These are phyloP conservation scores for Fraxinus albicans DNA, from an alignment of 305 asterid species.

Conservation along the genomic window DNA sequence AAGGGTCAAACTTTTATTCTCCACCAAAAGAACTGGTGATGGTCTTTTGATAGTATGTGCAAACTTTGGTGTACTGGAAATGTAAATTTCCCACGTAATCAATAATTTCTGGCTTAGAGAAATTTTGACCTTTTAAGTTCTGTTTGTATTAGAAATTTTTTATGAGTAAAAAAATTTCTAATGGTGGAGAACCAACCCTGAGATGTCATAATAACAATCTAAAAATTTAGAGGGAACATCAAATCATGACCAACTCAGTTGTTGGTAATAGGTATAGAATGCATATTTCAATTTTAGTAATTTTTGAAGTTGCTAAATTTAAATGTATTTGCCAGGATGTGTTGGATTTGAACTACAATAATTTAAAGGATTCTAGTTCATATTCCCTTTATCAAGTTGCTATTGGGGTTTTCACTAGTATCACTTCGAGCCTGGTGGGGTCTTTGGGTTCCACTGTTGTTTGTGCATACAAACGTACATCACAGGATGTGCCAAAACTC, in stretches of 20 bases:
- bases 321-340: conserved; percentile 42
- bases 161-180: neutral
- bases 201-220: neutral
- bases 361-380: conserved; percentile 36
- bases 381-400: conserved; percentile 65
- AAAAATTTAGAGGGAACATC: neutral
- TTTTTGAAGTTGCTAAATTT: conserved; percentile 15
- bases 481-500: conserved; percentile 32
- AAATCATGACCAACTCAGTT: neutral
- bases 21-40: neutral
- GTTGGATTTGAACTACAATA: conserved; percentile 30
- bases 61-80: neutral
- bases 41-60: neutral
- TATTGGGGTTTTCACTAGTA: conserved; percentile 45
- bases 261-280: neutral
- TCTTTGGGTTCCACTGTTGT: conserved; percentile 44
- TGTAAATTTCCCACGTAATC: neutral
- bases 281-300: neutral
- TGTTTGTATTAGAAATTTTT: neutral
- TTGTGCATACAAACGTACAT: conserved; percentile 42
- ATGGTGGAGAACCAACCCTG: neutral
- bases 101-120: neutral
- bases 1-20: neutral
- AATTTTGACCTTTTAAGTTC: neutral
- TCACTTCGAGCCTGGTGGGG: conserved; percentile 60